These are phyloP conservation scores for Actinomucor elegans DNA, from an alignment of 371 early-diverging fungal genomes.

Conservation along the genomic window DNA sequence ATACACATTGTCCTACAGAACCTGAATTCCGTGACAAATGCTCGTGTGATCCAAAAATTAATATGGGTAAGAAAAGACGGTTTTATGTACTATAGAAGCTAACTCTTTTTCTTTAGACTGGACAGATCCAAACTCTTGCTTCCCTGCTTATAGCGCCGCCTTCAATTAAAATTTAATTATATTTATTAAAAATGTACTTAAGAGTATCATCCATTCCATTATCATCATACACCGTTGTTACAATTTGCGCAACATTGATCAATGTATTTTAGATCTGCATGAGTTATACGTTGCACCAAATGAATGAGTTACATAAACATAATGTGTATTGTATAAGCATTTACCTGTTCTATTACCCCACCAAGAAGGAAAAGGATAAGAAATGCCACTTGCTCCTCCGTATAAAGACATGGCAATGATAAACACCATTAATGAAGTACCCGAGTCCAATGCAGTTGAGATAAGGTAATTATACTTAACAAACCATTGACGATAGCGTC, in stretches of 20 bases:
- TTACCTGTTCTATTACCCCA: constrained; percentile 48
- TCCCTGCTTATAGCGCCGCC: constrained; percentile 10
- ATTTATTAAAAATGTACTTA: too few species aligned
- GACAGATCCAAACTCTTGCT: constrained; percentile 18
- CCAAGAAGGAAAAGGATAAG: constrained; percentile 48
- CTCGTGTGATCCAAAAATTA: constrained; percentile 50
- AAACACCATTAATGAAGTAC: constrained; percentile 54
- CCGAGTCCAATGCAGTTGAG: constrained; percentile 59
- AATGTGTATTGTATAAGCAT: too few species aligned
- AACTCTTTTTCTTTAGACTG: constrained; percentile 4
- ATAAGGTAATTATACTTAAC: constrained; percentile 56
- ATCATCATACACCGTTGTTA: too few species aligned
- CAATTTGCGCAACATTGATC: constrained; percentile 21
- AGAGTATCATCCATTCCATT: too few species aligned
- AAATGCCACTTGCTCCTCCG: constrained; percentile 49
- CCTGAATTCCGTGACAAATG: constrained; percentile 57
- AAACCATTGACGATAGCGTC: constrained; percentile 49
- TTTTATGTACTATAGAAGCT: background rate
- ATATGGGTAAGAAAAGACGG: constrained; percentile 42
- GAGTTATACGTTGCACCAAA: background rate
- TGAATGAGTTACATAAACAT: background rate
- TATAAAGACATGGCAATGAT: constrained; percentile 49
- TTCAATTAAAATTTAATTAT: background rate
- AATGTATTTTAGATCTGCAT: constrained; percentile 11
- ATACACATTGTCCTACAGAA: constrained; percentile 70